phyloP scores from a whole-genome alignment of 495 filamentous ascomycete species.

The Hyphodiscus hymeniophilus region DNA sequence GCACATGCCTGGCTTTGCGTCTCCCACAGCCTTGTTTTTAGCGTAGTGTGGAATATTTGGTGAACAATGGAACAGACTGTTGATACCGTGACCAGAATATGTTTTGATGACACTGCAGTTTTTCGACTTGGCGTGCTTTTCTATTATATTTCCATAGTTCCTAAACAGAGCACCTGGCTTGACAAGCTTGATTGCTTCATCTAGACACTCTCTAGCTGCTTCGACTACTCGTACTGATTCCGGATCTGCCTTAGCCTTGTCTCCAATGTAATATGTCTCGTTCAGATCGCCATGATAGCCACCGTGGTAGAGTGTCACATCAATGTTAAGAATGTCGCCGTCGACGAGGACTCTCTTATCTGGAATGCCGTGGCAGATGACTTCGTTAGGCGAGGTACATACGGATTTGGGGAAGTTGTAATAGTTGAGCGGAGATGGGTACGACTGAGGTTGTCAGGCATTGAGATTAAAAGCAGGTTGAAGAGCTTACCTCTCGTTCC shows the following conservation, averaged over 20 bases:
- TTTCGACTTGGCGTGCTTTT: constrained; percentile 72
- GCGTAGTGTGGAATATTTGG: constrained; percentile 84
- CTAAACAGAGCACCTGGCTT: constrained; percentile 83
- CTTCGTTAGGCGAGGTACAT: constrained; percentile 92
- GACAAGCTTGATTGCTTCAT: constrained; percentile 75
- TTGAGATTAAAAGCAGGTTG: neutral
- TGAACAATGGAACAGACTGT: constrained; percentile 73
- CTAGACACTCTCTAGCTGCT: constrained; percentile 68
- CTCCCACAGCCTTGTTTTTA: constrained; percentile 85
- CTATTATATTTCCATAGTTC: constrained; percentile 75
- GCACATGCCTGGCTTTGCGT: constrained; percentile 82
- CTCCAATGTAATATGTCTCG: constrained; percentile 87
- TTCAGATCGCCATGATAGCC: constrained; percentile 87
- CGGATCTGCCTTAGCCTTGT: constrained; percentile 61
- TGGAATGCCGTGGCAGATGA: constrained; percentile 92
- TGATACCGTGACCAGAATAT: constrained; percentile 88
- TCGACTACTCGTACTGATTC: constrained; percentile 83
- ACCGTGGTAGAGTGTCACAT: constrained; percentile 79
- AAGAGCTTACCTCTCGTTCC: constrained; percentile 68
- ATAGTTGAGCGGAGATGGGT: constrained; percentile 95
- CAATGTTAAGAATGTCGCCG: constrained; percentile 85
- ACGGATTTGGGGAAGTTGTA: constrained; percentile 95
- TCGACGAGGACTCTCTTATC: constrained; percentile 71
- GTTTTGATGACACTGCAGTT: constrained; percentile 77
- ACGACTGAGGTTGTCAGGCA: constrained; percentile 56